A percentile compares a stretch with the other conserved stretches of the same genome.
Conservation (phyloP, 441 rosid species). For the Mallotus japonicus region DNA sequence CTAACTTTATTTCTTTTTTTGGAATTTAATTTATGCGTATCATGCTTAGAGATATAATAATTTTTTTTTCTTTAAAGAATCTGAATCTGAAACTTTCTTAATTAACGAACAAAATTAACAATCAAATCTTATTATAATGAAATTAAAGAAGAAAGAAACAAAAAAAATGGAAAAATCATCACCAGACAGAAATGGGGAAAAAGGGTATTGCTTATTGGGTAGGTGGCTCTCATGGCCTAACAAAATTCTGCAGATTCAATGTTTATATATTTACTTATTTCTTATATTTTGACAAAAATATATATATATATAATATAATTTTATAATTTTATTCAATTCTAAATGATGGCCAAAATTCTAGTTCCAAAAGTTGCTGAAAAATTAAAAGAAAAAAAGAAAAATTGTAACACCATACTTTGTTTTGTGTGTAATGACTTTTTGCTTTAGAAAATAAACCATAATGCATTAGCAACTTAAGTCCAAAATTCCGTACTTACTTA, state of each 20-base stretch:
- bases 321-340: no score
- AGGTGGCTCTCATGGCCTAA: neutral
- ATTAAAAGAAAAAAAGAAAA: neutral
- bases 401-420: neutral
- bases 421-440: neutral
- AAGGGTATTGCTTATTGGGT: neutral
- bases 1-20: neutral
- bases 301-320: no score
- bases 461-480: neutral
- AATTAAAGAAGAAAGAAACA: neutral
- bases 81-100: no score
- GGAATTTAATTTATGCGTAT: neutral
- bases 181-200: neutral
- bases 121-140: neutral
- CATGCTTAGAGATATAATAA: neutral
- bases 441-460: neutral
- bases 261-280: no score
- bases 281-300: no score
- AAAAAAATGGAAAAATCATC: neutral
- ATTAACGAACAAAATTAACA: no score
- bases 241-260: neutral
- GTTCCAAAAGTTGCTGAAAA: neutral
- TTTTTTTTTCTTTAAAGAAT: neutral
- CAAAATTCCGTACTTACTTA: neutral
- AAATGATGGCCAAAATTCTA: neutral